These are phyloP conservation scores for Podila epigama DNA, from an alignment of 192 early-diverging fungal species.

Conservation along the genomic window DNA sequence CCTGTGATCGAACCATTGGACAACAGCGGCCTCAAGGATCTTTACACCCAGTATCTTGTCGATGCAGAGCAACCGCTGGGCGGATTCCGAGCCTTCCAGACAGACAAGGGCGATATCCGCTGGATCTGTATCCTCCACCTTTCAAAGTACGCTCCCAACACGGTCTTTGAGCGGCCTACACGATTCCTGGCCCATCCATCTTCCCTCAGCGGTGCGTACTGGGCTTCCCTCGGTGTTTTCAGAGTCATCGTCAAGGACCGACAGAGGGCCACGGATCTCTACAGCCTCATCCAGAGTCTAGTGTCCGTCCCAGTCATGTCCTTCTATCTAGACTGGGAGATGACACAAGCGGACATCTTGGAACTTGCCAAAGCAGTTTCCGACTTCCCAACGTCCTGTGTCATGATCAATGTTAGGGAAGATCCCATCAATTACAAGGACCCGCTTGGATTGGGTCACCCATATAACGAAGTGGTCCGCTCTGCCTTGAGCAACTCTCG, in stretches of 20 bases:
- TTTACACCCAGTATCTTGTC: conserved; percentile 6
- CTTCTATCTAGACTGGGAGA: conserved; percentile 30
- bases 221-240: background rate
- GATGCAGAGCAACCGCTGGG: background rate
- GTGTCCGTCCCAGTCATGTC: conserved; percentile 3
- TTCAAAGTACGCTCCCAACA: background rate
- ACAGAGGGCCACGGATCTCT: conserved; percentile 8
- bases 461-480: conserved; percentile 2
- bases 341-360: background rate
- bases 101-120: conserved; percentile 16
- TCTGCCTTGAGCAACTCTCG: conserved; percentile 12
- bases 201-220: background rate
- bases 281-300: background rate
- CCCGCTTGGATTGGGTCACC: conserved; percentile 8
- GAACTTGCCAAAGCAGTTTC: background rate
- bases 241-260: conserved; percentile 2
- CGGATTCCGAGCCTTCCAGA: background rate
- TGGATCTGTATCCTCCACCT: conserved; percentile 14
- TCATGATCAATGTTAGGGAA: conserved; percentile 27
- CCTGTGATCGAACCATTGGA: conserved; percentile 8
- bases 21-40: conserved; percentile 6
- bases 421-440: background rate
- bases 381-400: background rate
- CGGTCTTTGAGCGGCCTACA: background rate
- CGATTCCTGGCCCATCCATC: background rate